These are phyloP conservation scores for Aspergillus ostianus DNA, from an alignment of 495 filamentous ascomycete genomes.

Conservation along the genomic window DNA sequence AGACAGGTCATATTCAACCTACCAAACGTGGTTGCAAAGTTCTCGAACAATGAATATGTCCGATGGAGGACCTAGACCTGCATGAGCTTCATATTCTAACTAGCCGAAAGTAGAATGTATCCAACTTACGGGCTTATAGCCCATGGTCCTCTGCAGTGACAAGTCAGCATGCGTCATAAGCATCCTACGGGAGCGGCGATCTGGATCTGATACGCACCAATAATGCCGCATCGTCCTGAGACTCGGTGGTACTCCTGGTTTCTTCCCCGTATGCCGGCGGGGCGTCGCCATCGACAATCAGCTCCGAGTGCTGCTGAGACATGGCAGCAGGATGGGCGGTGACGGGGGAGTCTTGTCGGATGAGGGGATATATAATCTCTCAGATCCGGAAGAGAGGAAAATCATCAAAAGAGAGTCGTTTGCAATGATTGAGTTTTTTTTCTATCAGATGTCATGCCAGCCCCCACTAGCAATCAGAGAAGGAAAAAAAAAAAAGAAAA, in stretches of 20 bases:
- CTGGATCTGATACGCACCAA: constrained; percentile 30
- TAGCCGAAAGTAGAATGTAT: neutral
- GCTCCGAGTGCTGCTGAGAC: constrained; percentile 24
- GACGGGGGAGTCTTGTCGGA: neutral
- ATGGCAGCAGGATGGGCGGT: constrained; percentile 5
- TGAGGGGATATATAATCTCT: neutral
- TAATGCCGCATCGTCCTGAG: constrained; percentile 44
- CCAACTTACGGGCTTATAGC: constrained; percentile 47
- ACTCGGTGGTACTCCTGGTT: constrained; percentile 28
- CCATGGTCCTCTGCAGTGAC: constrained; percentile 40
- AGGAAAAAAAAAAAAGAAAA: constrained; percentile 12
- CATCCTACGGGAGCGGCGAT: neutral
- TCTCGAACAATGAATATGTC: constrained; percentile 51
- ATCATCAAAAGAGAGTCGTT: constrained; percentile 1
- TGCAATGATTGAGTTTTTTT: constrained; percentile 15
- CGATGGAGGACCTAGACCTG: constrained; percentile 42
- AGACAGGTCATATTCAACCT: constrained; percentile 8
- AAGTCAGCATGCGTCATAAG: constrained; percentile 17
- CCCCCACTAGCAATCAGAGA: constrained; percentile 16
- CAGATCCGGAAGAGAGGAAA: constrained; percentile 1
- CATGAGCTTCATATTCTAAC: constrained; percentile 11
- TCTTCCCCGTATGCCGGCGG: constrained; percentile 26
- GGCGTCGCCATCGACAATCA: constrained; percentile 28
- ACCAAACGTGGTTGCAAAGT: constrained; percentile 57
- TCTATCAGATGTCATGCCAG: constrained; percentile 15